A percentile compares a stretch with the other conserved stretches of the same genome.
Conservation (phyloP, 768 basidiomycete species). For the Suillus luteus region DNA sequence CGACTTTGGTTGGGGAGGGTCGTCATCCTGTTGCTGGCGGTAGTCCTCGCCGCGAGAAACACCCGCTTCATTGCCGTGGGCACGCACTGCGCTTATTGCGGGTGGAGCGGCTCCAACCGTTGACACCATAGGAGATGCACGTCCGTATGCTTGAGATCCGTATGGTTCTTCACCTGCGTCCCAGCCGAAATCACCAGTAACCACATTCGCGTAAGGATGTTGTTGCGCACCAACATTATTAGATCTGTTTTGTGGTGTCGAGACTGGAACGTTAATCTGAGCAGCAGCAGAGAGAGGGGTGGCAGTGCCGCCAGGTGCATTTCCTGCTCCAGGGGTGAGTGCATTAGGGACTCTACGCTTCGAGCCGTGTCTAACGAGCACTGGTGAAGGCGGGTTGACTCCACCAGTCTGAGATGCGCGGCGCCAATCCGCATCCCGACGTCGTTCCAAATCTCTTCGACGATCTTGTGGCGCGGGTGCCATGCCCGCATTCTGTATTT, state of each 20-base stretch:
- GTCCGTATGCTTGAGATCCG: slow-evolving; percentile 66
- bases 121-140: slow-evolving; percentile 81
- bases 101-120: slow-evolving; percentile 68
- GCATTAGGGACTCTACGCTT: slow-evolving; percentile 66
- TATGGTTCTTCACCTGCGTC: slow-evolving; percentile 57
- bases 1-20: slow-evolving; percentile 53
- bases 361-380: slow-evolving; percentile 74
- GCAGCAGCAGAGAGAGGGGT: slow-evolving; percentile 77
- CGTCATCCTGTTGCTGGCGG: slow-evolving; percentile 51
- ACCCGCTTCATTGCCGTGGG: slow-evolving; percentile 68
- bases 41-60: slow-evolving; percentile 63
- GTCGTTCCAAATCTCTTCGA: slow-evolving; percentile 53
- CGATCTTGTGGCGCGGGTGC: slow-evolving; percentile 53
- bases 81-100: slow-evolving; percentile 72
- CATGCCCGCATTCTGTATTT: slow-evolving; percentile 58
- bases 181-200: slow-evolving; percentile 54
- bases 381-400: slow-evolving; percentile 70
- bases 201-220: slow-evolving; percentile 73
- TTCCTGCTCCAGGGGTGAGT: slow-evolving; percentile 54
- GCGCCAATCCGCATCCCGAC: slow-evolving; percentile 63
- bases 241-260: slow-evolving; percentile 50
- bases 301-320: slow-evolving; percentile 50
- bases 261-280: slow-evolving; percentile 72
- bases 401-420: slow-evolving; percentile 58
- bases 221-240: slow-evolving; percentile 43